Evolutionary conservation across 129 eudicot species (phyloP).

Genomic region (Lonicera japonica): DNA sequence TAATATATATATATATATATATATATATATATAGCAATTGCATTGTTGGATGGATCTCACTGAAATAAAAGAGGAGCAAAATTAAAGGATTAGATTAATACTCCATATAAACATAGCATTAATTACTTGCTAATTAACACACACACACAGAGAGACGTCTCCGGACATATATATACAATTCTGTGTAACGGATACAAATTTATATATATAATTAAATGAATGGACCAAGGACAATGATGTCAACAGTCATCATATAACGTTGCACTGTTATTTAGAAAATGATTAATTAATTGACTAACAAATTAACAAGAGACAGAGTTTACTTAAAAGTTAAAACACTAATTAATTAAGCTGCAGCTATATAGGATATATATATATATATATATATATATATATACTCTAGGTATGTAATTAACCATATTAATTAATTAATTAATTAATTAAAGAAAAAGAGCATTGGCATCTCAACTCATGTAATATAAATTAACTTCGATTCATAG

Average conservation of each 20-base stretch:
- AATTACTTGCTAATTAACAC: background rate
- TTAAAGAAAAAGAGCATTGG: constrained; percentile 7
- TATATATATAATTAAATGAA: no score
- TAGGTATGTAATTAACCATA: background rate
- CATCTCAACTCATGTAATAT: background rate
- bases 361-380: no score
- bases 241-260: background rate
- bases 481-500: background rate
- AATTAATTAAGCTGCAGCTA: no score
- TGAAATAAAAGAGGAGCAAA: background rate
- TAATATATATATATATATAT: no score
- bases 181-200: background rate
- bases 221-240: background rate
- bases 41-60: background rate
- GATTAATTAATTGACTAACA: background rate
- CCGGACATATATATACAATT: background rate
- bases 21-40: no score
- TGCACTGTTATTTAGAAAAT: background rate
- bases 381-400: no score
- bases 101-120: background rate
- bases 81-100: background rate
- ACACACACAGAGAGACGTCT: background rate
- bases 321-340: no score
- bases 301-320: background rate
- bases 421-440: no score